These are phyloP conservation scores for Paecilomyces niveus DNA, from an alignment of 2,329 filamentous ascomycete genomes.

Conservation along the genomic window DNA sequence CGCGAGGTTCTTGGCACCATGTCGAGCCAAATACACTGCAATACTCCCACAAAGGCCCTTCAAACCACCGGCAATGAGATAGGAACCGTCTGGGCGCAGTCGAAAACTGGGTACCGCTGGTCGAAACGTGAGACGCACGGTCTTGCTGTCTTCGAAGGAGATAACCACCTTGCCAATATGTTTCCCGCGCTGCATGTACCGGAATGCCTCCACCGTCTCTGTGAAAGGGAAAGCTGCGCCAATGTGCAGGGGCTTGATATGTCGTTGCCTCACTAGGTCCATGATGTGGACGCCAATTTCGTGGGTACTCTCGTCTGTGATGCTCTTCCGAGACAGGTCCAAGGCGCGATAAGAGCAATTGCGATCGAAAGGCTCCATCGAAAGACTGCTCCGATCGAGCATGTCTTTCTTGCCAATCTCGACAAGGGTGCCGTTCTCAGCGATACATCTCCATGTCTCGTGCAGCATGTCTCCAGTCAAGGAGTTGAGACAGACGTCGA, in stretches of 20 bases:
- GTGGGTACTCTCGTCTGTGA: too few relatives aligned
- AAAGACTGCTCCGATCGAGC: not conserved
- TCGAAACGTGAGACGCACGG: too few relatives aligned
- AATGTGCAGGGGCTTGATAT: too few relatives aligned
- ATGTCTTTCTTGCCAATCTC: constrained; percentile 41
- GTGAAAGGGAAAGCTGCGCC: not conserved
- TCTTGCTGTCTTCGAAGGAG: too few relatives aligned
- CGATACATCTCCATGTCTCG: constrained; percentile 5
- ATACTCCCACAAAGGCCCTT: not conserved
- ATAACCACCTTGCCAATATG: too few relatives aligned
- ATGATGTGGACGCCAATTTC: too few relatives aligned
- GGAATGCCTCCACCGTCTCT: constrained; percentile 11
- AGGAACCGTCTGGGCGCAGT: too few relatives aligned
- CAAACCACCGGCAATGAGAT: not conserved
- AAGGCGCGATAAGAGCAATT: too few relatives aligned
- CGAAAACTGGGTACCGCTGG: too few relatives aligned
- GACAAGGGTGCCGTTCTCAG: constrained; percentile 35
- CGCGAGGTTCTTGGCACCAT: not conserved
- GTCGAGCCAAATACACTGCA: not conserved
- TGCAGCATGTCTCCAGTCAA: constrained; percentile 5
- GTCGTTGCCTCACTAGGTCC: too few relatives aligned
- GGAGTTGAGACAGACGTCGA: constrained; percentile 7
- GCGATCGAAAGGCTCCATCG: not conserved
- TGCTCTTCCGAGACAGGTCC: too few relatives aligned
- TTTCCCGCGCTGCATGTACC: too few relatives aligned